These are phyloP conservation scores for Hemisphaericaspora xylanilytica DNA, from an alignment of 1,139 yeast genomes.

Conservation along the genomic window DNA sequence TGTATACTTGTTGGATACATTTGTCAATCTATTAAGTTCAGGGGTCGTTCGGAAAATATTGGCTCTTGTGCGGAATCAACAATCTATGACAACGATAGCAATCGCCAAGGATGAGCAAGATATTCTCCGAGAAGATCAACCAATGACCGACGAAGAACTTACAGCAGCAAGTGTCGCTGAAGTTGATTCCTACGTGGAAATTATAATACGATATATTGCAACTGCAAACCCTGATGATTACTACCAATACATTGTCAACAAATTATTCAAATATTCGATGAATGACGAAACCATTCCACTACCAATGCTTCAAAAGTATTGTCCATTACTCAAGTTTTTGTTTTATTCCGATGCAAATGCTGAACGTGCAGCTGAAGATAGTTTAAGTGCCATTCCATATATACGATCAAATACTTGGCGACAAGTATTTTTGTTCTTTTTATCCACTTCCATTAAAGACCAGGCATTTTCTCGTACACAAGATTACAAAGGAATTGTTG, in stretches of 20 bases:
- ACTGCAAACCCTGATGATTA: constrained; percentile 56
- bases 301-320: constrained; percentile 37
- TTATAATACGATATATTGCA: constrained; percentile 48
- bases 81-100: constrained; percentile 13
- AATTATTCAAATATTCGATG: constrained; percentile 34
- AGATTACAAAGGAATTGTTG: constrained; percentile 39
- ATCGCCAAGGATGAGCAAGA: constrained; percentile 10
- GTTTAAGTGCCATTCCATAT: constrained; percentile 37
- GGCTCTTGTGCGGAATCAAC: constrained; percentile 21
- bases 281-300: constrained; percentile 42
- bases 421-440: constrained; percentile 50
- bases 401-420: constrained; percentile 55
- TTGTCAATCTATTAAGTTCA: constrained; percentile 22
- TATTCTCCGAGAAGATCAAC: constrained; percentile 12
- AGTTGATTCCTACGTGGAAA: constrained; percentile 47
- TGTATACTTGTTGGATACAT: constrained; percentile 19
- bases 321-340: constrained; percentile 51
- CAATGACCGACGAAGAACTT: constrained; percentile 11
- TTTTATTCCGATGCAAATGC: constrained; percentile 45
- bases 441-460: constrained; percentile 47
- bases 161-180: constrained; percentile 14
- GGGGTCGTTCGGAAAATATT: constrained; percentile 22
- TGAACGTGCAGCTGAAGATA: constrained; percentile 35
- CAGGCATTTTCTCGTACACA: constrained; percentile 60
- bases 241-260: constrained; percentile 36